These are phyloP conservation scores for Clonostachys rhizophaga DNA, from an alignment of 2,329 filamentous ascomycete genomes.

Conservation along the genomic window DNA sequence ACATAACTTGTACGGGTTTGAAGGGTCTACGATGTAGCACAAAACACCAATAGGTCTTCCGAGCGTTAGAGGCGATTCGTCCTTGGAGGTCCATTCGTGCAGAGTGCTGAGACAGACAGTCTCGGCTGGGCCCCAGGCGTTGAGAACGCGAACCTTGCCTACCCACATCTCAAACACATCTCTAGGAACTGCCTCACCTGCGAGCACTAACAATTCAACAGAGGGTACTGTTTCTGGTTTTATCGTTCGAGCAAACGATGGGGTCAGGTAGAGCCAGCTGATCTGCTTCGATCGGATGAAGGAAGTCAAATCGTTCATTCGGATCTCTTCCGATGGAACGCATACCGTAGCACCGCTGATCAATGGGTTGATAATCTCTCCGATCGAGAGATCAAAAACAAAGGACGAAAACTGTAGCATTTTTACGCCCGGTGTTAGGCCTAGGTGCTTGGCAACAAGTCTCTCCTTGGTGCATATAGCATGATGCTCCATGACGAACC, in stretches of 20 bases:
- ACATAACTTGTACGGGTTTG: conserved; percentile 6
- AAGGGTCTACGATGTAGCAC: conserved; percentile 9
- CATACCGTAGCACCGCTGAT: conserved; percentile 19
- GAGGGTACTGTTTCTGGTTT: neutral
- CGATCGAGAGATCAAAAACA: conserved; percentile 8
- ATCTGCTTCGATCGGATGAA: conserved; percentile 7
- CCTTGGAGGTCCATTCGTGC: conserved; percentile 1
- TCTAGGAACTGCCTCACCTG: conserved; percentile 3
- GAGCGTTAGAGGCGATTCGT: conserved; percentile 1
- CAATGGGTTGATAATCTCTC: conserved; percentile 9
- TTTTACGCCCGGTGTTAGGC: conserved; percentile 6
- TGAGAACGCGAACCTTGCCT: conserved; percentile 3
- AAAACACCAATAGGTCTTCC: conserved; percentile 2
- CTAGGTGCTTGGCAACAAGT: conserved; percentile 3
- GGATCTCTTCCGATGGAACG: conserved; percentile 29
- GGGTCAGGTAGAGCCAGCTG: conserved; percentile 10
- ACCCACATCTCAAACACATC: conserved; percentile 5
- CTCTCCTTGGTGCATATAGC: conserved; percentile 5
- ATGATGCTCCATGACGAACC: conserved; percentile 10
- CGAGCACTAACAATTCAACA: conserved; percentile 2
- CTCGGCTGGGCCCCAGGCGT: conserved; percentile 5
- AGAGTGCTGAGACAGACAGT: conserved; percentile 2
- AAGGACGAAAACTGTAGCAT: conserved; percentile 1
- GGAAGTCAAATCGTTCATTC: conserved; percentile 24
- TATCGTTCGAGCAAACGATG: neutral